Base-by-base conservation (phyloP, 768 basidiomycete species). In the Trametes cinnabarina region DNA sequence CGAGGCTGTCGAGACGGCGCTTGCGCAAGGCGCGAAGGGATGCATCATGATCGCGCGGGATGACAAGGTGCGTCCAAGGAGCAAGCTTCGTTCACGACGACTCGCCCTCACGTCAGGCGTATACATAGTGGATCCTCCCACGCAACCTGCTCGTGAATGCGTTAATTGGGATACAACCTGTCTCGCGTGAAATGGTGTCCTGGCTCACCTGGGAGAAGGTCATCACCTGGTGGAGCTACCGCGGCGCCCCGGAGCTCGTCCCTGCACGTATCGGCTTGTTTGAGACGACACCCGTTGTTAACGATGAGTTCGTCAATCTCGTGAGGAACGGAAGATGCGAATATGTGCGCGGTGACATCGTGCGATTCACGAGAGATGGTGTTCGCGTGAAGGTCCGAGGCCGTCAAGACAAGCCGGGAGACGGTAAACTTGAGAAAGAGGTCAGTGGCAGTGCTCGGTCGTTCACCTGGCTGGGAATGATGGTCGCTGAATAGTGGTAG, bases 131-230 rank as follows among this genome's bases (percentile, higher is more conserved):
- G 30, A 32, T 32, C 30, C 6, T 32, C 6, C 30, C 30, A 6
- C 30, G 30, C 30, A 32, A 32, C 12, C 7, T 32, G 7, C 7
- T 32, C 30, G 30, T 32, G 30, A 0, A 12, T 12, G 30, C 30
- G 30, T 32, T 32, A 12, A 32, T 32, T 32, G 30, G 7, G 12
- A 12, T 6, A 32, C 30, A 32, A 12, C 30, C 30, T 6, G 30
- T 12, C 7, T 6, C 7, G 30, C 30, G 30, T 12, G 72, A 83
- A 63, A 81, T 80, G 76, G 78, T 79, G 6, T 64, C 79, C 23
- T 79, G 77, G 76, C 76, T 80, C 62, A 32, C 81, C 2, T 79
- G 77, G 76, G 79, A 82, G 60, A 58, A 63, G n/a, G 67, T 82
- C 61, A 67, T 83, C 23, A 68, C 66, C 4, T 57, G 60, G 12